phyloP scores from a whole-genome alignment of 768 basidiomycete species.

The Lactarius sp. region DNA sequence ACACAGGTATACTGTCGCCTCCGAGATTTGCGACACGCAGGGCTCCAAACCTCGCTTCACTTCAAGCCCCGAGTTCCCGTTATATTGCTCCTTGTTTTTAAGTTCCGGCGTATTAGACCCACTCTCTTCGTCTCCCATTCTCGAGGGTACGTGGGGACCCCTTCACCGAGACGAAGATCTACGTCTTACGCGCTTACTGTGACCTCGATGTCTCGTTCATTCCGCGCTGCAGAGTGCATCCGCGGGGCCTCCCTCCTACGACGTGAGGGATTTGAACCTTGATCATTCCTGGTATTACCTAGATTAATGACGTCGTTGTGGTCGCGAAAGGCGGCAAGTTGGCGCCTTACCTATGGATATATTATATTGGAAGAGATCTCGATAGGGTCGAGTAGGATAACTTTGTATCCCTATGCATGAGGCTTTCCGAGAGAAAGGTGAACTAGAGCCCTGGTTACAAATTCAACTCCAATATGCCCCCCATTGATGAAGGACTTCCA shows the following conservation, averaged over 20 bases:
- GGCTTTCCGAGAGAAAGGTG: background rate
- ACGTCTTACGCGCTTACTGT: conserved; percentile 5
- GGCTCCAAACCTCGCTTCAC: no score
- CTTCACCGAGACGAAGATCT: background rate
- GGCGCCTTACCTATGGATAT: background rate
- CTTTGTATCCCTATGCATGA: background rate
- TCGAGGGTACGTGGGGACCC: background rate
- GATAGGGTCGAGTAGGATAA: conserved; percentile 13
- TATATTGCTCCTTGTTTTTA: background rate
- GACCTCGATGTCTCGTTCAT: conserved; percentile 2
- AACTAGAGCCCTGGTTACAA: background rate
- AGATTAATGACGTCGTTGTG: background rate
- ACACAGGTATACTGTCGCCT: no score
- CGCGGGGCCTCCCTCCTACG: background rate
- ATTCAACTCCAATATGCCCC: background rate
- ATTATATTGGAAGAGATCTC: conserved; percentile 13
- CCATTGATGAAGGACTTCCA: conserved; percentile 3
- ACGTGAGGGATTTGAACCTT: background rate
- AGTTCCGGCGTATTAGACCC: background rate
- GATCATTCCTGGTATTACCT: background rate
- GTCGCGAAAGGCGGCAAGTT: no score
- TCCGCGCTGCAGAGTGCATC: background rate
- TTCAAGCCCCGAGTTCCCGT: no score
- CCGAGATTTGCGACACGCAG: no score
- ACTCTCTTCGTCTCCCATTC: background rate